A percentile compares a stretch with the other conserved stretches of the same genome.
These are phyloP conservation scores for Miamiensis avidus DNA, from an alignment of 169 alveolate species.

Conservation along the genomic window DNA sequence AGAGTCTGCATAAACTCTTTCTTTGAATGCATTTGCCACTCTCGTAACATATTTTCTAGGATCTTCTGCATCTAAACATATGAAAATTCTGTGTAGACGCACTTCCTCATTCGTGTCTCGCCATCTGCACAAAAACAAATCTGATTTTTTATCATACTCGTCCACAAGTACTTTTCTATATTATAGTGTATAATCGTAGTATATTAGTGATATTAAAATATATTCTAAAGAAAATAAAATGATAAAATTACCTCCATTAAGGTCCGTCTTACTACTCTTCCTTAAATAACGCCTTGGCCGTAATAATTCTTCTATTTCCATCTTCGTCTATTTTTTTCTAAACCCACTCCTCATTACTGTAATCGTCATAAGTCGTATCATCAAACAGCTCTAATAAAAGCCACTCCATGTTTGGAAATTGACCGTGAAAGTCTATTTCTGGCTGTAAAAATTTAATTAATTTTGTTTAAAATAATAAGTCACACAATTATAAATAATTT, in stretches of 20 bases:
- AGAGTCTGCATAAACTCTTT: constrained; percentile 89
- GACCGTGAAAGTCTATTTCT: constrained; percentile 83
- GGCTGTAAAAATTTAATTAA: constrained; percentile 26
- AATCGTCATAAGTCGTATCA: constrained; percentile 89
- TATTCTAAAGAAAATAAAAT: too few species aligned
- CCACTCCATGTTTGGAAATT: constrained; percentile 77
- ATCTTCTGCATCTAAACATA: constrained; percentile 89
- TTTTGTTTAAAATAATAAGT: too few species aligned
- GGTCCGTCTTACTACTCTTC: constrained; percentile 15
- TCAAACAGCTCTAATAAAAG: constrained; percentile 93
- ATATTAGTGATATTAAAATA: constrained; percentile 5
- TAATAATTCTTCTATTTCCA: constrained; percentile 51
- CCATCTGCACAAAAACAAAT: constrained; percentile 83
- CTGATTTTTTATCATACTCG: constrained; percentile 69
- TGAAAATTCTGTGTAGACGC: constrained; percentile 61
- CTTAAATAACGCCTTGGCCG: constrained; percentile 30
- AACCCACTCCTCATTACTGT: constrained; percentile 91
- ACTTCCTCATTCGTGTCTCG: constrained; percentile 71
- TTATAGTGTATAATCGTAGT: not conserved
- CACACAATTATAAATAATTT: not conserved
- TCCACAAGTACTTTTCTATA: constrained; percentile 43
- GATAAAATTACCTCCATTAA: constrained; percentile 12
- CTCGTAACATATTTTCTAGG: constrained; percentile 87
- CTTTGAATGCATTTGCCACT: constrained; percentile 84
- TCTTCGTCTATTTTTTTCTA: constrained; percentile 53